Percentiles rank a stretch among this genome's conserved stretches.
phyloP scores from a whole-genome alignment of 1,284 basidiomycete genomes.

The Ganoderma resinaceum region DNA sequence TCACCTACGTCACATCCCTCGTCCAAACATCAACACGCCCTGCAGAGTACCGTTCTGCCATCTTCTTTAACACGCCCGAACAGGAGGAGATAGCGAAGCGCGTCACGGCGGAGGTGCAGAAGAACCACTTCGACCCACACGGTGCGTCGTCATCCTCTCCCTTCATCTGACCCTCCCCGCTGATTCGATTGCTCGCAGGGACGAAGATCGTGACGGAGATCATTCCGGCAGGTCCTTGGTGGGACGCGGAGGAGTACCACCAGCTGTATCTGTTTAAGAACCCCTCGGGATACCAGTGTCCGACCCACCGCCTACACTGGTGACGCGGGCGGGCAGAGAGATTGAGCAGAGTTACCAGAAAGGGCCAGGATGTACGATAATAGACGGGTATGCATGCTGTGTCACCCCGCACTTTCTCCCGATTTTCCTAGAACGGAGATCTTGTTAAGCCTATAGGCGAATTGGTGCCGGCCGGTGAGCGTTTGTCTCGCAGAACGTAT shows the following conservation, averaged over 20 bases:
- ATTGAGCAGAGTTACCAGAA: not conserved
- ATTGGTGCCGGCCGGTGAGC: not conserved
- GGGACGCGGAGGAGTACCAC: slow-evolving; percentile 87
- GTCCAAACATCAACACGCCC: not conserved
- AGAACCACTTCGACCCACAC: slow-evolving; percentile 81
- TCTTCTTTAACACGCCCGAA: slow-evolving; percentile 84
- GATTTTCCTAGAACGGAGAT: not conserved
- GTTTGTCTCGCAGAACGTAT: not conserved
- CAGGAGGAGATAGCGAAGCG: slow-evolving; percentile 80
- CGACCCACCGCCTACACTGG: slow-evolving; percentile 60
- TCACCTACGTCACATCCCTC: not conserved
- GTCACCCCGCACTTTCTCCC: not conserved
- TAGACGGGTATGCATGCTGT: not conserved
- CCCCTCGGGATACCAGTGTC: slow-evolving; percentile 55
- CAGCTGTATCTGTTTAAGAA: slow-evolving; percentile 84
- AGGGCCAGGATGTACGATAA: not conserved
- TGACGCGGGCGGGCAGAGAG: slow-evolving; percentile 30
- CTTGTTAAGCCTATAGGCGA: not conserved
- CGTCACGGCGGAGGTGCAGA: slow-evolving; percentile 88
- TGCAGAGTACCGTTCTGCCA: slow-evolving; percentile 93
- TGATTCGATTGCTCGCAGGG: slow-evolving; percentile 35
- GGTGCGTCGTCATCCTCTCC: slow-evolving; percentile 37
- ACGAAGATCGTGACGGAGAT: slow-evolving; percentile 84
- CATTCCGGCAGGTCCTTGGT: slow-evolving; percentile 72
- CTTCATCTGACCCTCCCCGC: not conserved